A percentile compares a stretch with the other conserved stretches of the same genome.
phyloP scores from a whole-genome alignment of 805 yeast genomes.

The Sugiyamaella lignohabitans region DNA sequence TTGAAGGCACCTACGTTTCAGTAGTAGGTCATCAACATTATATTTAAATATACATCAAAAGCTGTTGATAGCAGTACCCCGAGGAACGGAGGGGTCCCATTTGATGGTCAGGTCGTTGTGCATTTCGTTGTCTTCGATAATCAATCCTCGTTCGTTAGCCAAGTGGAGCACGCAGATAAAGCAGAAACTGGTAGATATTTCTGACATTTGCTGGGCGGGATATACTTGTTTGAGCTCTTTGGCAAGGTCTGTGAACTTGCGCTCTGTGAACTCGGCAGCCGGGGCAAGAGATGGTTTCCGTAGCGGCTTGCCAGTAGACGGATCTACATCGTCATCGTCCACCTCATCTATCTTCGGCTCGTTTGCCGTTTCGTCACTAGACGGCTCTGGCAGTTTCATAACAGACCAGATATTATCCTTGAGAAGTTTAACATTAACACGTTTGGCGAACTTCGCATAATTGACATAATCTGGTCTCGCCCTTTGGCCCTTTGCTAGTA shows the following conservation, averaged over 20 bases:
- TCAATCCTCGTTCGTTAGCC: conserved; percentile 78
- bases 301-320: background rate
- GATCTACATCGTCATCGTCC: conserved; percentile 12
- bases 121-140: conserved; percentile 43
- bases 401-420: conserved; percentile 73
- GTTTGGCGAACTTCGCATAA: conserved; percentile 68
- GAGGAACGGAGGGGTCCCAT: conserved; percentile 18
- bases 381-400: conserved; percentile 16
- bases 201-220: conserved; percentile 49
- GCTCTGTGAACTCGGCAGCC: conserved; percentile 19
- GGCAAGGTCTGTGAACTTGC: conserved; percentile 43
- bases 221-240: conserved; percentile 47
- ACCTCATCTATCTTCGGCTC: conserved; percentile 27
- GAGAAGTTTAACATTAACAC: conserved; percentile 65
- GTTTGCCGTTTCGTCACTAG: conserved; percentile 15
- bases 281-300: conserved; percentile 10
- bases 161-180: conserved; percentile 77
- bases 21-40: too few relatives aligned
- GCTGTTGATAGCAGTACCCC: too few relatives aligned
- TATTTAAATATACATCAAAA: too few relatives aligned
- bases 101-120: conserved; percentile 28
- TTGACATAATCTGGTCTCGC: conserved; percentile 36
- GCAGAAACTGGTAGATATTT: conserved; percentile 77
- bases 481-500: conserved; percentile 14
- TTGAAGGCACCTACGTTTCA: too few relatives aligned